Evolutionary conservation across 768 basidiomycete species (phyloP), one percentile per base, ranked within the genome.

Genomic region (Leccinum rimulosum): DNA sequence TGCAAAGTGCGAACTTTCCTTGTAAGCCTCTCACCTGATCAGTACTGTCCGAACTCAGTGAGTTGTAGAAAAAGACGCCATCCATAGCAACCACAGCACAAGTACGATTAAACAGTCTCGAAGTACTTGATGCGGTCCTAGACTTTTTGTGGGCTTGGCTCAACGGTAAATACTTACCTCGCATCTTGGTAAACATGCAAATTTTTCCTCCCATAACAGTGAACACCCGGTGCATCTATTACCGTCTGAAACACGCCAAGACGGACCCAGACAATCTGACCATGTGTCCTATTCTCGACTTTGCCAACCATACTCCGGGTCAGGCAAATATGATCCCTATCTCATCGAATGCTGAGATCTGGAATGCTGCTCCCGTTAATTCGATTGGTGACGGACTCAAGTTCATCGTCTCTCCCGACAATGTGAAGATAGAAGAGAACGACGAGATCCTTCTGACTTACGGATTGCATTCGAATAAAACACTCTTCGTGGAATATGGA

Each of bases 61-160:
- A 45, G 19, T n/a, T 43, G 8, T 48, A 61, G 64, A 59, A 54
- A 47, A 65, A 10, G 14, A 53, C 33, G 14, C 40, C 65, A 15
- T 60, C 45, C 8, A 35, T 59, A 19, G 17, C 55, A 17, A 8
- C 15, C 25, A 14, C 7, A 22, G 17, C 11, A 45, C 60, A 47
- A 22, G n/a, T 30, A 5, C 11, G 52, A 3, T 45, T 31, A 11
- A 33, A 22, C 10, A 28, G 5, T 48, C 45, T 59, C 8, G 50
- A 71, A 35, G n/a, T 54, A 36, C 30, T 19, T n/a, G 57, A 56
- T 52, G 33, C 49, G 14, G 43, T 57, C 28, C 59, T 63, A 60
- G 81, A 86, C 64, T 91, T 84, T 63, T 70, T 92, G 3, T 97
- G 95, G 93, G 93, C 84, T 1, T 98, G 95, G 95, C 79, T 98